Evolutionary conservation across 1,284 basidiomycete genomes (phyloP).

Genomic region (Sporisorium graminicola): DNA sequence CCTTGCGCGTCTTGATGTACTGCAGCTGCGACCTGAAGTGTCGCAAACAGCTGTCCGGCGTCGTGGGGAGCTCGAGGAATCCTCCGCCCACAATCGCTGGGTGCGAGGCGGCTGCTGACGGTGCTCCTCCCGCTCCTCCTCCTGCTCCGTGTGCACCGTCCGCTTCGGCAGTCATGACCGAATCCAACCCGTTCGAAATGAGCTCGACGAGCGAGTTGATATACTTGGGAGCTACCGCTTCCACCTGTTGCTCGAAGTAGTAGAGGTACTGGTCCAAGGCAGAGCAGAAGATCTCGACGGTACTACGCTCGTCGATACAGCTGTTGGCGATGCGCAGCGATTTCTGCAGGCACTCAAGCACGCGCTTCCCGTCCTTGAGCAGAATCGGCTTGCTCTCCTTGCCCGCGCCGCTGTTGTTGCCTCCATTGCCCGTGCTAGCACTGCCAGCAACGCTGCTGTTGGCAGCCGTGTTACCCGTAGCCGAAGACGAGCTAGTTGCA

Average conservation of each 20-base stretch:
- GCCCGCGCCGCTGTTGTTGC: constrained; percentile 1
- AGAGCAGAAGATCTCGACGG: constrained; percentile 67
- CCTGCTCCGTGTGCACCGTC: constrained; percentile 26
- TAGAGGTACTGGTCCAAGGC: constrained; percentile 68
- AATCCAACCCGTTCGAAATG: constrained; percentile 63
- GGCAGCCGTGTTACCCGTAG: constrained; percentile 42
- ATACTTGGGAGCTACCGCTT: constrained; percentile 64
- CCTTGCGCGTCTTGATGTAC: constrained; percentile 84
- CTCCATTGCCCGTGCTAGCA: constrained; percentile 13
- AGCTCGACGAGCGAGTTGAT: constrained; percentile 67
- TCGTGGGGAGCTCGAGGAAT: constrained; percentile 87
- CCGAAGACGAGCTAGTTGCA: constrained; percentile 34
- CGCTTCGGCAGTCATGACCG: constrained; percentile 37
- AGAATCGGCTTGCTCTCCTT: constrained; percentile 50
- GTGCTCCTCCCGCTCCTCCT: constrained; percentile 11
- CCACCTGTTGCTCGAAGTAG: constrained; percentile 68
- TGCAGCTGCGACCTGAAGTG: constrained; percentile 91
- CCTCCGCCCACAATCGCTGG: constrained; percentile 72
- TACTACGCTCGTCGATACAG: constrained; percentile 67
- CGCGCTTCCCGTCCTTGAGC: constrained; percentile 66
- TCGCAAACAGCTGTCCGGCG: constrained; percentile 88
- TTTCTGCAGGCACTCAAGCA: constrained; percentile 68
- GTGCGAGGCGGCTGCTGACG: constrained; percentile 13
- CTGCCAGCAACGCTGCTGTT: constrained; percentile 26
- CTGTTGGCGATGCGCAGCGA: constrained; percentile 67